These are phyloP conservation scores for Arabidopsis suecica DNA, from an alignment of 345 rosid species.

Conservation along the genomic window DNA sequence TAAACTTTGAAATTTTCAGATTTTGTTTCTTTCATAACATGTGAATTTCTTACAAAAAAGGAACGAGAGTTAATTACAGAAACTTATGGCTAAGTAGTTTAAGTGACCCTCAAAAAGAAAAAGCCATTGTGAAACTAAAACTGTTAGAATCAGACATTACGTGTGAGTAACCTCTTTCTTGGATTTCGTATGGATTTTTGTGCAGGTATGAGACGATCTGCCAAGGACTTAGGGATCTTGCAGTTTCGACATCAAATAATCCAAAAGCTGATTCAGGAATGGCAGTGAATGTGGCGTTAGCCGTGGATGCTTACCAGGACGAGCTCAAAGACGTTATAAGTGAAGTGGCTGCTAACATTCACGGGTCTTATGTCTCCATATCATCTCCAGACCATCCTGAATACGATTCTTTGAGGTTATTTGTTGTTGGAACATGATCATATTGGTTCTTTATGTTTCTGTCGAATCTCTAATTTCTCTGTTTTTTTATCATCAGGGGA, in stretches of 20 bases:
- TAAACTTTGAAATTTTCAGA: conserved; percentile 3
- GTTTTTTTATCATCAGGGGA: conserved; percentile 50
- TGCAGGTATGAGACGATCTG: conserved; percentile 66
- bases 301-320: conserved; percentile 62
- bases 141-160: too few relatives aligned
- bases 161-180: background rate
- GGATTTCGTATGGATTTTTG: conserved; percentile 28
- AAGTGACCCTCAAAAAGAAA: too few relatives aligned
- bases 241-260: conserved; percentile 60
- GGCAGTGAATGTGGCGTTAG: conserved; percentile 60
- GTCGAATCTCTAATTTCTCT: conserved; percentile 15
- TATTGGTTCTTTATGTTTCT: conserved; percentile 9
- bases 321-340: conserved; percentile 64
- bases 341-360: conserved; percentile 59
- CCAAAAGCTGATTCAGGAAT: conserved; percentile 75
- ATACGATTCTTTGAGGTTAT: conserved; percentile 67
- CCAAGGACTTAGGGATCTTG: conserved; percentile 70
- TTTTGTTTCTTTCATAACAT: too few relatives aligned
- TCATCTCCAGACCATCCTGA: conserved; percentile 72
- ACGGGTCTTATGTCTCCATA: conserved; percentile 57
- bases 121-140: too few relatives aligned
- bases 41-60: too few relatives aligned
- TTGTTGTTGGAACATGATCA: conserved; percentile 12
- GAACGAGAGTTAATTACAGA: too few relatives aligned
- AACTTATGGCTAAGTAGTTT: too few relatives aligned